Evolutionary conservation across 2,329 filamentous ascomycete genomes (phyloP).

Genomic region (Exophiala dermatitidis): DNA sequence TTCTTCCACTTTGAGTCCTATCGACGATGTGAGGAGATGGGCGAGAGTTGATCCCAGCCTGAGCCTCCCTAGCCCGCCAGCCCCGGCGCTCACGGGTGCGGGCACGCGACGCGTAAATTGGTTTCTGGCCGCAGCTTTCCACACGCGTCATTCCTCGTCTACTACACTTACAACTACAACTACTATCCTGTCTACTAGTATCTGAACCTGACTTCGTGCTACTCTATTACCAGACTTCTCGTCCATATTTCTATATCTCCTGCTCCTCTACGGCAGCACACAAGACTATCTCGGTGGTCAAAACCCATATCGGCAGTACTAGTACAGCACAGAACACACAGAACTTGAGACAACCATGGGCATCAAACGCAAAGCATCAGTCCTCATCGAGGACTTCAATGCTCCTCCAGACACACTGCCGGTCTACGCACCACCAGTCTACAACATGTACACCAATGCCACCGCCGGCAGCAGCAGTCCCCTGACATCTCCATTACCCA

Average conservation of each 20-base stretch:
- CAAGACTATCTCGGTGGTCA: too few species aligned
- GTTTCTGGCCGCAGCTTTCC: not conserved
- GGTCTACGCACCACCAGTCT: too few species aligned
- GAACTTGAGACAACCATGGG: conserved; percentile 15
- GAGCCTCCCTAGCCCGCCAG: not conserved
- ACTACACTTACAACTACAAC: not conserved
- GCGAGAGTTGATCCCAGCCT: not conserved
- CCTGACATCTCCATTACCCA: conserved; percentile 3
- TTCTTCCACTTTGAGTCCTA: too few species aligned
- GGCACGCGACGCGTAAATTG: conserved; percentile 20
- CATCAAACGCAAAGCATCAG: conserved; percentile 25
- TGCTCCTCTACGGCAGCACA: too few species aligned
- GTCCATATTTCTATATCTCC: too few species aligned
- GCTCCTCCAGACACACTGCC: not conserved
- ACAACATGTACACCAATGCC: too few species aligned
- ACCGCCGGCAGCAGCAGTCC: not conserved
- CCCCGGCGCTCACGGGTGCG: too few species aligned
- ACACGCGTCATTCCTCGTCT: conserved; percentile 3
- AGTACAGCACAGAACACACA: not conserved
- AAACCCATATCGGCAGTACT: too few species aligned
- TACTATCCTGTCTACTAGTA: not conserved
- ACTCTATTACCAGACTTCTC: too few species aligned
- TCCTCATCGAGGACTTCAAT: conserved; percentile 10
- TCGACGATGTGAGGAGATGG: too few species aligned
- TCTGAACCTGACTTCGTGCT: too few species aligned